Conservation (phyloP, 2,329 filamentous ascomycete species). For the Aspergillus luchuensis region DNA sequence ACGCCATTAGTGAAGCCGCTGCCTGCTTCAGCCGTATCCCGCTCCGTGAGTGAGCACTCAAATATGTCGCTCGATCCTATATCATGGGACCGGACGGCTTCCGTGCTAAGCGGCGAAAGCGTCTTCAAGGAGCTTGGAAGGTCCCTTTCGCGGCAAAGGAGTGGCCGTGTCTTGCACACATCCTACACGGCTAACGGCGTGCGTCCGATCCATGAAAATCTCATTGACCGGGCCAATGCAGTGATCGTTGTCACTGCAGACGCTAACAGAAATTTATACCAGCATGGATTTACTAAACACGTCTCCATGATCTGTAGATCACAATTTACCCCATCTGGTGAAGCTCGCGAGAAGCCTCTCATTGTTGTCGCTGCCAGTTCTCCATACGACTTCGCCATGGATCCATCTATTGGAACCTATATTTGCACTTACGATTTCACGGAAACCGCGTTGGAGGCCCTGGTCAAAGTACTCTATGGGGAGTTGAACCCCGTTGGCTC, state of each 20-base stretch:
- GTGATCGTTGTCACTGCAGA: conserved; percentile 92
- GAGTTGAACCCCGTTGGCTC: conserved; percentile 62
- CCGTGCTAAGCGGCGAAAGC: conserved; percentile 85
- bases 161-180: conserved; percentile 85
- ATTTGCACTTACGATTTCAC: conserved; percentile 97
- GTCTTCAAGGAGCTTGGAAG: conserved; percentile 89
- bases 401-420: conserved; percentile 86
- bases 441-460: conserved; percentile 81
- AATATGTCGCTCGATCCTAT: conserved; percentile 56
- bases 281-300: conserved; percentile 93
- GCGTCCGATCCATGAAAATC: conserved; percentile 86
- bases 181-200: conserved; percentile 95
- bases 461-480: conserved; percentile 82
- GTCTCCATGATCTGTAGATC: conserved; percentile 84
- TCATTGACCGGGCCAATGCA: conserved; percentile 83
- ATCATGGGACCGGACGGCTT: conserved; percentile 59
- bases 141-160: conserved; percentile 80
- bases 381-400: conserved; percentile 94
- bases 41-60: conserved; percentile 58
- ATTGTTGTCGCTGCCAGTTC: conserved; percentile 93
- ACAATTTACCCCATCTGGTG: conserved; percentile 41
- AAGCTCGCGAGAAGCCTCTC: conserved; percentile 70
- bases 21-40: conserved; percentile 83
- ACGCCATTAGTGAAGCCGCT: conserved; percentile 89
- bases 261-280: conserved; percentile 90